These are phyloP conservation scores for Solanum ahanhuiri DNA, from an alignment of 257 asterid species.

Conservation along the genomic window DNA sequence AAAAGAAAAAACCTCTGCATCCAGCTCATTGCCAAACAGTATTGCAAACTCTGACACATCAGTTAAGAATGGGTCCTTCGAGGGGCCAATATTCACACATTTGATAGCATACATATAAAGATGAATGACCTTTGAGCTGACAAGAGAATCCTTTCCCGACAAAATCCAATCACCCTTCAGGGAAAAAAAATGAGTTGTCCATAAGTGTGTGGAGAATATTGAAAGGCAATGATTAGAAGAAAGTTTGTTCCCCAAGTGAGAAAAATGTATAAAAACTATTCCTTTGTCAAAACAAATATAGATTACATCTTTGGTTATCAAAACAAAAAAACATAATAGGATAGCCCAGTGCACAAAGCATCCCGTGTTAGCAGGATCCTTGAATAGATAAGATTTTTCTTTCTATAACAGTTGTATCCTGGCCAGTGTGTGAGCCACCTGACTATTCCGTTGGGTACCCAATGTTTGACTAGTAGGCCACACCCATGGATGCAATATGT, in stretches of 20 bases:
- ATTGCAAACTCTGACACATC: conserved; percentile 89
- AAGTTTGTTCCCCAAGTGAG: neutral
- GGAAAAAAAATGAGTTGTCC: neutral
- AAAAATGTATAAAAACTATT: neutral
- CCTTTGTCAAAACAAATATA: neutral
- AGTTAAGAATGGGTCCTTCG: conserved; percentile 78
- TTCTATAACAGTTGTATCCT: neutral
- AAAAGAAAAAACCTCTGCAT: conserved; percentile 56
- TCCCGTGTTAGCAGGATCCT: neutral
- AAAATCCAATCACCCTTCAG: conserved; percentile 95
- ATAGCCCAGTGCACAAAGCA: neutral
- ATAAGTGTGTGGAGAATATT: neutral
- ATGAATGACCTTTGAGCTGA: conserved; percentile 38
- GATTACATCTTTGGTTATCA: neutral
- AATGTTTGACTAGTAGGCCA: neutral
- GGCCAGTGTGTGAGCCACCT: neutral
- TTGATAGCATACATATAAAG: conserved; percentile 70
- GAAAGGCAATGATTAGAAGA: neutral
- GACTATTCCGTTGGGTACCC: neutral
- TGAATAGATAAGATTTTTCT: neutral
- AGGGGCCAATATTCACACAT: conserved; percentile 60
- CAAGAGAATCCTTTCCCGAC: conserved; percentile 40
- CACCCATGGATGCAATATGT: neutral
- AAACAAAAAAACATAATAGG: neutral
- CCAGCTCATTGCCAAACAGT: conserved; percentile 82